These are phyloP conservation scores for Eurotiales sp. DNA, from an alignment of 2,329 filamentous ascomycete genomes.

Conservation along the genomic window DNA sequence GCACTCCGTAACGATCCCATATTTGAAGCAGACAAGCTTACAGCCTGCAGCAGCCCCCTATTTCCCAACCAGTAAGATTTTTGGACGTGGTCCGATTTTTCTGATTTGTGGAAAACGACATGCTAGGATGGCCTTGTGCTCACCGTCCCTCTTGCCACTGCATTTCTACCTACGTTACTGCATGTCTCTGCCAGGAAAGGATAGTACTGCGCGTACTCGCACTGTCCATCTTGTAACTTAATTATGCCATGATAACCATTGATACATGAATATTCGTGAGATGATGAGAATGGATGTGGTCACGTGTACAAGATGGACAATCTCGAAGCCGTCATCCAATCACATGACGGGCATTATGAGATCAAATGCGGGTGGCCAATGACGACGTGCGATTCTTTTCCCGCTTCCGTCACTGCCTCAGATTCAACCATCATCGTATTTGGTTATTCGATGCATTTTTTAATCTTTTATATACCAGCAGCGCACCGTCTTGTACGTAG, in stretches of 20 bases:
- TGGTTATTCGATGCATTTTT: too few relatives aligned
- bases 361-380: too few relatives aligned
- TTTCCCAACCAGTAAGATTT: background rate
- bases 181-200: background rate
- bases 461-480: background rate
- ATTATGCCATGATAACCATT: too few relatives aligned
- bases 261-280: too few relatives aligned
- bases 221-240: too few relatives aligned
- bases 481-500: conserved; percentile 3
- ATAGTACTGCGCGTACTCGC: too few relatives aligned
- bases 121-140: background rate
- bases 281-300: too few relatives aligned
- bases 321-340: background rate
- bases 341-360: background rate
- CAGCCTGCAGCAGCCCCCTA: background rate
- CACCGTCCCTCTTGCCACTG: background rate
- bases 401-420: too few relatives aligned
- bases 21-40: background rate
- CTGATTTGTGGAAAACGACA: conserved; percentile 1
- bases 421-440: too few relatives aligned
- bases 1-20: too few relatives aligned
- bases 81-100: conserved; percentile 4
- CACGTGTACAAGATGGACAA: background rate
- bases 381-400: too few relatives aligned
- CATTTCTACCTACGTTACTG: background rate